phyloP scores from a whole-genome alignment of 2,329 filamentous ascomycete genomes.

The Venturia carpophila region DNA sequence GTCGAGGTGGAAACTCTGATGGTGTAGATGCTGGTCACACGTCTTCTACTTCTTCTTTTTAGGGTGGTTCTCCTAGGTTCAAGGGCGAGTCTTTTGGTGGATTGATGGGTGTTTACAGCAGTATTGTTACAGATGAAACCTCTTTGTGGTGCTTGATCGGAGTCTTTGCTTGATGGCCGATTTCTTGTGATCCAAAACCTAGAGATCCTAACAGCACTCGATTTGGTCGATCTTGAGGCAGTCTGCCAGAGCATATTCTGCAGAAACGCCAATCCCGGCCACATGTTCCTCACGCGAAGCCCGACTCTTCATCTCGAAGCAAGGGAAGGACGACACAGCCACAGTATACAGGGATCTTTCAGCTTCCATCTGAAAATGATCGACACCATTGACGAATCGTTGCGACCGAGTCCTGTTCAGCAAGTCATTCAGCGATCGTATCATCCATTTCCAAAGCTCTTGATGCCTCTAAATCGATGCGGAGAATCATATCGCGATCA shows the following conservation, averaged over 20 bases:
- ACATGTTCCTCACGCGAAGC: background rate
- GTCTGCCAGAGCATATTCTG: too few species aligned
- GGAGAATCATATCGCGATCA: background rate
- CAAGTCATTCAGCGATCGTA: background rate
- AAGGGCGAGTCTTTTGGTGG: background rate
- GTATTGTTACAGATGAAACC: background rate
- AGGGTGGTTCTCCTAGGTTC: background rate
- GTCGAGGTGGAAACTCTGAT: background rate
- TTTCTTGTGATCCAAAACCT: too few species aligned
- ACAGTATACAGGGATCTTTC: background rate
- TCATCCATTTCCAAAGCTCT: background rate
- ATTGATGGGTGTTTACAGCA: background rate
- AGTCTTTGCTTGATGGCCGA: background rate
- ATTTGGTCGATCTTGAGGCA: too few species aligned
- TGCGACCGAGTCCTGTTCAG: background rate
- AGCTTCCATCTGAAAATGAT: background rate
- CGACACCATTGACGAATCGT: background rate
- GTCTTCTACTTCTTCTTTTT: background rate
- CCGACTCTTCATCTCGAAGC: slow-evolving; percentile 1
- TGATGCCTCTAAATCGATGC: background rate
- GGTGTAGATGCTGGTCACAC: background rate
- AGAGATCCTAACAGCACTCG: too few species aligned
- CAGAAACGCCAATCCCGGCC: too few species aligned
- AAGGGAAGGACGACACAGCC: slow-evolving; percentile 5
- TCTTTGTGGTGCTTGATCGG: background rate